A percentile compares a stretch with the other conserved stretches of the same genome.
Conservation (phyloP, 2,329 filamentous ascomycete species). For the Penicillium fuscoglaucum region DNA sequence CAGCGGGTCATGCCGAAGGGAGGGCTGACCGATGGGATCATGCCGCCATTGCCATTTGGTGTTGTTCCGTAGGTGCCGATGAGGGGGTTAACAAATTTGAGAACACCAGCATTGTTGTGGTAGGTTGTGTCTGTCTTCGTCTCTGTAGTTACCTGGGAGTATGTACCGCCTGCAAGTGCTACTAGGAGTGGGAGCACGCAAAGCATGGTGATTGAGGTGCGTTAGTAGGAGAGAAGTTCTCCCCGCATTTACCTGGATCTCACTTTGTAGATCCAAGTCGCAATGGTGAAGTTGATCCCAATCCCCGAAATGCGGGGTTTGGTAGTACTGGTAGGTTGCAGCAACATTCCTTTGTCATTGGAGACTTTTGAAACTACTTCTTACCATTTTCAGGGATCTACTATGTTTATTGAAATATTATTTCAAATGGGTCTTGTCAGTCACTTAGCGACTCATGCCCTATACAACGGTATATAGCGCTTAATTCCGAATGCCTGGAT, state of each 20-base stretch:
- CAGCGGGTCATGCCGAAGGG: constrained; percentile 53
- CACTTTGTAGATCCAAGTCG: too few relatives aligned
- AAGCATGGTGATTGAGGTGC: background rate
- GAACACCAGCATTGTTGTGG: constrained; percentile 15
- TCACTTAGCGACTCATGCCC: too few relatives aligned
- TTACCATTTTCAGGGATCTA: too few relatives aligned
- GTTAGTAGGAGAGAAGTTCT: background rate
- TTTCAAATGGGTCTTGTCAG: too few relatives aligned
- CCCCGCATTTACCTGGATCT: background rate
- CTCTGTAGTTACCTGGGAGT: constrained; percentile 5
- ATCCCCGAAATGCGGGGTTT: background rate
- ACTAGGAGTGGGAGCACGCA: background rate
- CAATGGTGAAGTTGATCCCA: background rate
- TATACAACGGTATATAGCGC: too few relatives aligned
- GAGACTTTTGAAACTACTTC: background rate
- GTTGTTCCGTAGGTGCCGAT: constrained; percentile 24
- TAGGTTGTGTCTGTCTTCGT: background rate
- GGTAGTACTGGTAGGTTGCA: background rate
- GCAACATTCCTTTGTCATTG: background rate
- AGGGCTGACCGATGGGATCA: constrained; percentile 26
- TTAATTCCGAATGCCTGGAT: too few relatives aligned
- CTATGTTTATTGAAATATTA: too few relatives aligned
- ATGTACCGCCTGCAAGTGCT: background rate
- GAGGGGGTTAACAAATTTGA: constrained; percentile 22
- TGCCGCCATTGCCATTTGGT: constrained; percentile 26